Evolutionary conservation across 2,329 filamentous ascomycete genomes (phyloP).

Genomic region (Ramularia endophylla): DNA sequence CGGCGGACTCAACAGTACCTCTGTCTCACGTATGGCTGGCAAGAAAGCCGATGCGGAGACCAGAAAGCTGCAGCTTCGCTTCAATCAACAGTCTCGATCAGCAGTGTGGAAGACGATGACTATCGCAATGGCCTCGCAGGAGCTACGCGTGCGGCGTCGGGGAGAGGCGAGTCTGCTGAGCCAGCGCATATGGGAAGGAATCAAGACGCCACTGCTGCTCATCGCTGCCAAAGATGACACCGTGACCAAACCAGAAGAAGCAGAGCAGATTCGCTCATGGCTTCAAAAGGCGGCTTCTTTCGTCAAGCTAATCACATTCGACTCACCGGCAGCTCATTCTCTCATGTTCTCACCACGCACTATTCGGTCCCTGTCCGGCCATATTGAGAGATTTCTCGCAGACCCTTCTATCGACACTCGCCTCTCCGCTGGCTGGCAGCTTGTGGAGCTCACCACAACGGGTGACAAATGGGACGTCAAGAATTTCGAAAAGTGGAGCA

Average conservation of each 20-base stretch:
- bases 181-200: constrained; percentile 62
- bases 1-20: constrained; percentile 70
- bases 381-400: constrained; percentile 76
- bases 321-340: constrained; percentile 73
- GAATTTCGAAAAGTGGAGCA: constrained; percentile 87
- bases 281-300: constrained; percentile 1
- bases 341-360: constrained; percentile 74
- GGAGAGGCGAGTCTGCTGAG: constrained; percentile 56
- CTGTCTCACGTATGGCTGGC: constrained; percentile 73
- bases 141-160: constrained; percentile 5
- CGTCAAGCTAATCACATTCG: constrained; percentile 65
- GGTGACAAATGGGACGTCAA: constrained; percentile 98
- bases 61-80: constrained; percentile 62
- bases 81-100: constrained; percentile 78
- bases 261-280: constrained; percentile 58
- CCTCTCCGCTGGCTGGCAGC: constrained; percentile 80
- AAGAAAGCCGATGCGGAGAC: constrained; percentile 58
- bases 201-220: constrained; percentile 70
- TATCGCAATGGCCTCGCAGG: constrained; percentile 53
- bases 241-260: constrained; percentile 65
- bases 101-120: constrained; percentile 75
- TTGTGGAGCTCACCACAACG: constrained; percentile 78
- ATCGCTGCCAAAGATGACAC: constrained; percentile 71
- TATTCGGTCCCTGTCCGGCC: constrained; percentile 68
- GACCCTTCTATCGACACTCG: constrained; percentile 53